Evolutionary conservation across 225 moss, liverwort and hornwort species (phyloP).

Genomic region (Takakia lepidozioides): DNA sequence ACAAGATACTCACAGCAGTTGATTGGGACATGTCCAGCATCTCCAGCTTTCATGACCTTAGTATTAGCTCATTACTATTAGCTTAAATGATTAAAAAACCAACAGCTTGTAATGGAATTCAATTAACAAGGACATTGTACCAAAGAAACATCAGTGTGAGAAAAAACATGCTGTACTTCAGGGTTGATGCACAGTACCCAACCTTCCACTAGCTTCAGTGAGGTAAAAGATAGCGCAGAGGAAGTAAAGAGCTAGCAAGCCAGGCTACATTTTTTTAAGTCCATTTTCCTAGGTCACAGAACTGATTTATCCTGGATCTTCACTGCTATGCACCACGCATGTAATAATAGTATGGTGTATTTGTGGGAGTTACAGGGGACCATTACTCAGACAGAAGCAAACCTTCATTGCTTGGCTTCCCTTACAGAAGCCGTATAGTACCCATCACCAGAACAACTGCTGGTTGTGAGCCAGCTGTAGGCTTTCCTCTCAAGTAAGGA

Average conservation of each 20-base stretch:
- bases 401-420: conserved; percentile 16
- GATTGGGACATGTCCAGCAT: neutral
- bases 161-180: no score
- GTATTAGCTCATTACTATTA: neutral
- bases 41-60: no score
- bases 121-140: no score
- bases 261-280: neutral
- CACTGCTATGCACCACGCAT: neutral
- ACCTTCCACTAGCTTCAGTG: neutral
- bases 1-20: no score
- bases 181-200: no score
- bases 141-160: no score
- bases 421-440: conserved; percentile 27
- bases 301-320: no score
- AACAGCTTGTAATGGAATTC: neutral
- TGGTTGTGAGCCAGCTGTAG: conserved; percentile 21
- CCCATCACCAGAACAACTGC: conserved; percentile 7
- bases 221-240: no score
- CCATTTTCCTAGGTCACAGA: neutral
- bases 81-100: neutral
- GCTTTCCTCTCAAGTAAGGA: conserved; percentile 26
- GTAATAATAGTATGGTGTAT: neutral
- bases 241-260: no score
- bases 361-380: conserved; percentile 8
- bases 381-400: conserved; percentile 21